Evolutionary conservation across 1,284 basidiomycete genomes (phyloP).

Genomic region (Austroboletus niveus): DNA sequence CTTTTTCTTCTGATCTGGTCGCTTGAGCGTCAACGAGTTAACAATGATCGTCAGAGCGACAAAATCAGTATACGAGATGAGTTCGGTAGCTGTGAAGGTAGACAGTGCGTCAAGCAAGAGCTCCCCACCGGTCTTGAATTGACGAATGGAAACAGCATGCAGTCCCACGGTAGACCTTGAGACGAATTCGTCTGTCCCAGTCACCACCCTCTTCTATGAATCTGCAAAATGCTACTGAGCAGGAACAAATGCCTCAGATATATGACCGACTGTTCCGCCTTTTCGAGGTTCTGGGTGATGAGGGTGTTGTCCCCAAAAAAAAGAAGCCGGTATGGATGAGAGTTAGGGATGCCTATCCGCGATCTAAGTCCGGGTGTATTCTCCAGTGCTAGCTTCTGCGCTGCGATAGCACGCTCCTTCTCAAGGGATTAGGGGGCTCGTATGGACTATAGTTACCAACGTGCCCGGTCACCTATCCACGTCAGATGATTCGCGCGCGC

Average conservation of each 20-base stretch:
- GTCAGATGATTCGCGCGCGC: constrained; percentile 85
- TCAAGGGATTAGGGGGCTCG: background rate
- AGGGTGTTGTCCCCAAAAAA: constrained; percentile 75
- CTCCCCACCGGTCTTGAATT: constrained; percentile 71
- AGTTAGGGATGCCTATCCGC: constrained; percentile 88
- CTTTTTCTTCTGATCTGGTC: constrained; percentile 93
- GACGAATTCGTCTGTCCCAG: constrained; percentile 95
- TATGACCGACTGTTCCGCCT: constrained; percentile 73
- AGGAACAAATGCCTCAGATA: background rate
- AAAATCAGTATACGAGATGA: constrained; percentile 90
- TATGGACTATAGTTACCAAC: constrained; percentile 8
- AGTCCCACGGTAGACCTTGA: constrained; percentile 94
- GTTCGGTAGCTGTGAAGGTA: constrained; percentile 92
- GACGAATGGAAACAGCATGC: constrained; percentile 83
- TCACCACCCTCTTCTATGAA: constrained; percentile 96
- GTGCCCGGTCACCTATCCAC: constrained; percentile 88
- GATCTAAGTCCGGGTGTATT: constrained; percentile 94
- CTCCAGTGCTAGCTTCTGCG: constrained; percentile 61
- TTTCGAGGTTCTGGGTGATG: constrained; percentile 71
- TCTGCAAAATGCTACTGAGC: constrained; percentile 40
- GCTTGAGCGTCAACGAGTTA: constrained; percentile 73
- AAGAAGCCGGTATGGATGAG: constrained; percentile 92
- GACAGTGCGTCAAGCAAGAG: constrained; percentile 89
- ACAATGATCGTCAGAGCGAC: constrained; percentile 85
- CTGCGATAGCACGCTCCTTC: background rate